phyloP scores from a whole-genome alignment of 306 rosid species.

The Inga oerstediana region DNA sequence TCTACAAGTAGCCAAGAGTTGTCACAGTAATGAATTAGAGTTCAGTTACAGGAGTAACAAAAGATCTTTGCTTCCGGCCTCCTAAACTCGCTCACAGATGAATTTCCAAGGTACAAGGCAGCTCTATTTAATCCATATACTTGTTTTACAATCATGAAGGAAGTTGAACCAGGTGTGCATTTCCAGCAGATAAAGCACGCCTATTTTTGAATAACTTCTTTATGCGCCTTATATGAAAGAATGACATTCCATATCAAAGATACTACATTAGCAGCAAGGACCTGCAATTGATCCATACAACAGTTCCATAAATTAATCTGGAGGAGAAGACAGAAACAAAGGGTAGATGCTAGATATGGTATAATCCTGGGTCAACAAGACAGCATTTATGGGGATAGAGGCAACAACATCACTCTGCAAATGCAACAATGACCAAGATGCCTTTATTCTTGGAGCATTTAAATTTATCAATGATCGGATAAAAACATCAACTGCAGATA shows the following conservation, averaged over 20 bases:
- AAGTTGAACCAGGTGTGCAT: constrained; percentile 8
- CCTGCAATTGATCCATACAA: constrained; percentile 56
- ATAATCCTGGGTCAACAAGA: constrained; percentile 4
- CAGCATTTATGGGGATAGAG: constrained; percentile 9
- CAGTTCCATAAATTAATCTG: constrained; percentile 12
- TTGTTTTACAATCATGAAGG: not conserved
- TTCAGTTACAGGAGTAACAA: not conserved
- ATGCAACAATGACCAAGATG: constrained; percentile 13
- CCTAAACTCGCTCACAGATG: constrained; percentile 3
- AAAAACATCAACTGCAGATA: not conserved
- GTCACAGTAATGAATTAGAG: not conserved
- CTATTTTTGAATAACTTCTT: constrained; percentile 69
- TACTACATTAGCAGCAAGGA: constrained; percentile 85
- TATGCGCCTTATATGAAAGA: constrained; percentile 93
- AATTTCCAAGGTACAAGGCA: constrained; percentile 13
- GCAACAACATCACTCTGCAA: not conserved
- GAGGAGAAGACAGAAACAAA: constrained; percentile 24
- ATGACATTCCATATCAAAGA: constrained; percentile 93
- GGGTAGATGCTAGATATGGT: not conserved
- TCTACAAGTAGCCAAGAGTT: not conserved
- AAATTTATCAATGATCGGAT: not conserved
- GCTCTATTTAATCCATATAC: not conserved
- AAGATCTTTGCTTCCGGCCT: constrained; percentile 1
- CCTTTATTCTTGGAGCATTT: constrained; percentile 18
- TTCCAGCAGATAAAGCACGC: constrained; percentile 37